Base-by-base conservation (phyloP, 139 green algal species). In the Monoraphidium neglectum region DNA sequence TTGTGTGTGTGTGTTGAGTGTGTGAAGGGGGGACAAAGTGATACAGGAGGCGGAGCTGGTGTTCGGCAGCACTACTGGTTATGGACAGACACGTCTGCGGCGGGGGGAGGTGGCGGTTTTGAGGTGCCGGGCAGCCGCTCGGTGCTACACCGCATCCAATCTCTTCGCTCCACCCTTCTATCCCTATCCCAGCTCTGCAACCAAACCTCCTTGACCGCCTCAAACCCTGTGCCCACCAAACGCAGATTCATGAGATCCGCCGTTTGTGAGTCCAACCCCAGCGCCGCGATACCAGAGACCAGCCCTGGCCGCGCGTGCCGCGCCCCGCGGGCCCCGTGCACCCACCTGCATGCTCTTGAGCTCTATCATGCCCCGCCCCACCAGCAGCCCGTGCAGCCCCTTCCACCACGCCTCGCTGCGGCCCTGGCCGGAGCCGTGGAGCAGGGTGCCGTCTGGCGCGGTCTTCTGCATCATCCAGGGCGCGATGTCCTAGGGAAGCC, bases 381-480 rank as follows among this genome's bases (percentile, higher is more conserved):
- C 36, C 62, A 88, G 82, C 70, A 85, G 47, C 2, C 64, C 71
- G 16, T 43, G 74, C 38, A 90, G 77, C 3, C 68, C 87, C 78
- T 89, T 90, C 87, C 87, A 92, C 87, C 85, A 92, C n/a, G 63
- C 68, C 43, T 88, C 86, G 66, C 67, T 85, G 57, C 65, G 59
- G 28, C 33, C 35, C 38, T 32, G 74, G 70, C 88, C 88, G 1
- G 77, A 70, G 3, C 86, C 86, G 62, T 90, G 75, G 63, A 92
- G 80, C 49, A 23, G n/a, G 12, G 61, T 70, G 77, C 66, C 80
- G 4, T 77, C 63, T 0, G 54, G 36, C 18, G 61, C 73, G 3
- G 18, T 37, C 26, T 84, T 57, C 21, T 88, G 76, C 49, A 73
- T 12, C 82, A 90, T 88, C 80, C 87, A 88, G 1, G 69, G 75